These are phyloP conservation scores for Solanum chiquidenum DNA, from an alignment of 257 asterid genomes.

Conservation along the genomic window DNA sequence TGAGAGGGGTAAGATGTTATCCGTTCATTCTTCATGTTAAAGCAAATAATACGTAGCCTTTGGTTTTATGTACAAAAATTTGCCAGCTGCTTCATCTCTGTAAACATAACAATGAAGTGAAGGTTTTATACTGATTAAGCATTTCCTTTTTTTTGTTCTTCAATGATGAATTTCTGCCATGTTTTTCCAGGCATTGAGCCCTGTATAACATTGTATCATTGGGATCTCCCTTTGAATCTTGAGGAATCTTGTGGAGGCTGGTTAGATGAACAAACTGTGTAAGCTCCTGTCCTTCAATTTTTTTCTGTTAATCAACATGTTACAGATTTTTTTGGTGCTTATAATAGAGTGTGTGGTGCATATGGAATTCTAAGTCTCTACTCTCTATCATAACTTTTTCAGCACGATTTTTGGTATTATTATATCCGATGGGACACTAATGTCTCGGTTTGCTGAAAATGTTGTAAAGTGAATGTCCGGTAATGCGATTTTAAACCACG, in stretches of 20 bases:
- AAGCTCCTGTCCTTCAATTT: constrained; percentile 1
- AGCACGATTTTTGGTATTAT: neutral
- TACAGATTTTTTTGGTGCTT: neutral
- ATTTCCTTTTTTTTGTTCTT: neutral
- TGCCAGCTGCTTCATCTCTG: neutral
- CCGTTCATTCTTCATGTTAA: neutral
- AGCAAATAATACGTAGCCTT: neutral
- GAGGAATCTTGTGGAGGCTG: constrained; percentile 39
- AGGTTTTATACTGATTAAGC: neutral
- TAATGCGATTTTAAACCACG: neutral
- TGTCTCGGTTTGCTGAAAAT: neutral
- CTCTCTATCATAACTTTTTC: neutral
- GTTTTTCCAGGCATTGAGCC: constrained; percentile 39
- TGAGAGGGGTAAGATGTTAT: constrained; percentile 24
- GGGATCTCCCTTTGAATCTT: constrained; percentile 52
- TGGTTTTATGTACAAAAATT: neutral
- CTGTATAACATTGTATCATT: constrained; percentile 36
- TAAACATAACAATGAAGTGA: neutral
- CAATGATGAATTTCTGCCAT: neutral
- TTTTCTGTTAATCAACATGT: neutral
- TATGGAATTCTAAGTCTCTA: neutral
- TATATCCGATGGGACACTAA: neutral
- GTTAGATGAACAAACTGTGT: constrained; percentile 32
- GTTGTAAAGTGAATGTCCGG: neutral
- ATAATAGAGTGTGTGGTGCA: neutral